Percentiles rank a stretch among this genome's conserved stretches.
Evolutionary conservation across 2,329 filamentous ascomycete genomes (phyloP).

Genomic region (Fusarium mundagurra): DNA sequence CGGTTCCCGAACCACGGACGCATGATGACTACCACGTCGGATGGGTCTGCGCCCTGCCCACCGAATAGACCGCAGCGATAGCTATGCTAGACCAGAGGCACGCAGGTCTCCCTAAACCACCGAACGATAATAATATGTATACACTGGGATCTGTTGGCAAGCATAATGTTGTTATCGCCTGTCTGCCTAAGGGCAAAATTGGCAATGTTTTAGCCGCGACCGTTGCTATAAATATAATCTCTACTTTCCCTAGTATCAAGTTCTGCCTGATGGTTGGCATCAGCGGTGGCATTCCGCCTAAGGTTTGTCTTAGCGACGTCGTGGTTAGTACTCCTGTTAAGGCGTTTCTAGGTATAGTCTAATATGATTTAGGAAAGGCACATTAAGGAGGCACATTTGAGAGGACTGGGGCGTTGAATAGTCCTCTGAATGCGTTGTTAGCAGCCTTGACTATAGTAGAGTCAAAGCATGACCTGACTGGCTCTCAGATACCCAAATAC

Average conservation of each 20-base stretch:
- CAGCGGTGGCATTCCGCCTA: neutral
- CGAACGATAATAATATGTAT: rapidly evolving
- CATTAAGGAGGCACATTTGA: neutral
- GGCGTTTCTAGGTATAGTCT: neutral
- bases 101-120: rapidly evolving
- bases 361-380: neutral
- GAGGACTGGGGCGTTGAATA: neutral
- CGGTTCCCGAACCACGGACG: rapidly evolving
- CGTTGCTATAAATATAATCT: rapidly evolving
- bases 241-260: neutral
- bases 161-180: neutral
- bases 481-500: neutral
- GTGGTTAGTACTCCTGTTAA: neutral
- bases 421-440: neutral
- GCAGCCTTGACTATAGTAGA: neutral
- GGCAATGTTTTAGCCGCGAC: neutral
- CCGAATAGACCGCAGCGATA: neutral
- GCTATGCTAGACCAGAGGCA: neutral
- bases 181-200: neutral
- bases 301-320: neutral
- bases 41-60: neutral
- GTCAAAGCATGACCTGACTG: neutral
- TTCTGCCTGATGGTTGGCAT: neutral
- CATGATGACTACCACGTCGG: neutral
- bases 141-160: neutral